These are phyloP conservation scores for Dinochytrium kinnereticum DNA, from an alignment of 371 early-diverging fungal species.

Conservation along the genomic window DNA sequence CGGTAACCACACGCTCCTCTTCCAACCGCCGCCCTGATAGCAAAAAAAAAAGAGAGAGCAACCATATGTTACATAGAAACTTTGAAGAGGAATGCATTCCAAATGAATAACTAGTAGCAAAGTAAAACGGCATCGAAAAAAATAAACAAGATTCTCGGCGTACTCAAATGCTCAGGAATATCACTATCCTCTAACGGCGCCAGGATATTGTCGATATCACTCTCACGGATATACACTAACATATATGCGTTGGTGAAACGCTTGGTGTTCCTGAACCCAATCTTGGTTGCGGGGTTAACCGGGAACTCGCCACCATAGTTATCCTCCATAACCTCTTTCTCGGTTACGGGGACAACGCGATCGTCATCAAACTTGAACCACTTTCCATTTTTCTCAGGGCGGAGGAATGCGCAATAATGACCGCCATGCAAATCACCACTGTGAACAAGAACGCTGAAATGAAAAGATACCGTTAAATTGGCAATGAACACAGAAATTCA, in stretches of 20 bases:
- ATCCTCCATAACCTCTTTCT: slow-evolving; percentile 92
- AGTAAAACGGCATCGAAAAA: slow-evolving; percentile 4
- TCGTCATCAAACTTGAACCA: slow-evolving; percentile 99
- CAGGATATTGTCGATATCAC: slow-evolving; percentile 73
- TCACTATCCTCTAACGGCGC: slow-evolving; percentile 67
- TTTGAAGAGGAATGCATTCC: too few species aligned
- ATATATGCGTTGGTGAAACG: slow-evolving; percentile 96
- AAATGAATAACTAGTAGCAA: too few species aligned
- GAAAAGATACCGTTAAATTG: too few species aligned
- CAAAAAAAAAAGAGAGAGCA: slow-evolving; percentile 7
- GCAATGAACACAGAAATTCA: too few species aligned
- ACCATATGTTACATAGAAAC: too few species aligned
- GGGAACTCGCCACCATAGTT: slow-evolving; percentile 90
- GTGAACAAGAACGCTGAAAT: slow-evolving; percentile 91
- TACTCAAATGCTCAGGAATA: slow-evolving; percentile 82
- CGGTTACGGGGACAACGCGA: slow-evolving; percentile 84
- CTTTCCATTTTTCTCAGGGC: slow-evolving; percentile 76
- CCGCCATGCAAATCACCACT: slow-evolving; percentile 96
- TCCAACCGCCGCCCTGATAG: slow-evolving; percentile 61
- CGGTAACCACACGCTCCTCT: slow-evolving; percentile 62
- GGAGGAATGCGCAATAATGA: slow-evolving; percentile 95
- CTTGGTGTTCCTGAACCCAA: slow-evolving; percentile 52
- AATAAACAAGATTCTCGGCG: slow-evolving; percentile 14
- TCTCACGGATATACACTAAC: slow-evolving; percentile 92
- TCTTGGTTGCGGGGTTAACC: slow-evolving; percentile 24